Conservation (phyloP, 345 rosid species). For the Gossypium longicalyx region DNA sequence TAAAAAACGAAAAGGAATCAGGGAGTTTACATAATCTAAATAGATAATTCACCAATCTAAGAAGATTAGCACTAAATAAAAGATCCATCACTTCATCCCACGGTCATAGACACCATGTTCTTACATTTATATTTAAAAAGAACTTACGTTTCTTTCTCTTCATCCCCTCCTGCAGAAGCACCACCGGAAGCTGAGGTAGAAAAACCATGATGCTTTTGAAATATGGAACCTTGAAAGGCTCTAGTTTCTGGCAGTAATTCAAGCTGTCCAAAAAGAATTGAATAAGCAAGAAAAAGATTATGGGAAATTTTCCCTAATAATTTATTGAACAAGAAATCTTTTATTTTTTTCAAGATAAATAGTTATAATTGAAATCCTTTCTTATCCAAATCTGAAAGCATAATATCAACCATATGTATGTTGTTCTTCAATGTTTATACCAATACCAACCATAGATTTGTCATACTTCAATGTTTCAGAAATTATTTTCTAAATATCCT, state of each 20-base stretch:
- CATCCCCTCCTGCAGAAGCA: constrained; percentile 26
- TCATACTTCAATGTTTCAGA: background rate
- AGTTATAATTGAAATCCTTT: background rate
- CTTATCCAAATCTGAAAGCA: background rate
- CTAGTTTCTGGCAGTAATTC: constrained; percentile 28
- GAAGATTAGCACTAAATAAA: background rate
- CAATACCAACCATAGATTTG: background rate
- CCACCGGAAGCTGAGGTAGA: constrained; percentile 34
- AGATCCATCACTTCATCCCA: background rate
- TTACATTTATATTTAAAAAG: background rate
- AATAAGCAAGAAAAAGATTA: constrained; percentile 11
- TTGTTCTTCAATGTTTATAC: background rate
- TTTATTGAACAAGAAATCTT: background rate
- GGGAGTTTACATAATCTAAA: background rate
- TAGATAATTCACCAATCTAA: background rate
- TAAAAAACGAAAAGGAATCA: too few species aligned
- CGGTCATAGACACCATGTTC: background rate
- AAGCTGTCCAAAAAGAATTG: constrained; percentile 29
- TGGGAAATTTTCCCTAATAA: background rate
- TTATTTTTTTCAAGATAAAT: background rate
- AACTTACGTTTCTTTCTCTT: constrained; percentile 52
- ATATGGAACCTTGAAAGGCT: constrained; percentile 31
- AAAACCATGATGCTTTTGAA: constrained; percentile 28
- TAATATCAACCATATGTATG: background rate
- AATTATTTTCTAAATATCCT: background rate